Base-by-base conservation (phyloP, 306 rosid genomes). In the Begonia peltatifolia region DNA sequence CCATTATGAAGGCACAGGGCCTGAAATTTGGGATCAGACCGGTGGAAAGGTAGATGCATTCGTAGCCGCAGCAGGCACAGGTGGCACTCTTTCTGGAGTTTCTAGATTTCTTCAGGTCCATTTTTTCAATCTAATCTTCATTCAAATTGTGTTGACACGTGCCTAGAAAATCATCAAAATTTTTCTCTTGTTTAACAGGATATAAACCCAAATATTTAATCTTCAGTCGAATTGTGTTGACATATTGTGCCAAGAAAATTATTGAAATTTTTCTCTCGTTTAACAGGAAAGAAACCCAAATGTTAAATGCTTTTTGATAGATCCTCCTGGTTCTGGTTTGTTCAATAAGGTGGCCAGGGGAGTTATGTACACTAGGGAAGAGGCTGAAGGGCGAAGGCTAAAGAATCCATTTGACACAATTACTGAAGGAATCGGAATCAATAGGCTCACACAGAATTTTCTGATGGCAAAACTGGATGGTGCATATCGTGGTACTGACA, bases 261-360 rank as follows among this genome's bases (percentile, higher is more conserved):
- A 18, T 9, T 2, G 9, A 43, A 38, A 12, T 12, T 52, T 9
- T 50, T 11, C 46, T 59, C 42, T 60, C 3, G 11, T 36, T 58
- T 57, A 58, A 64, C 77, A 90, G 97, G 95, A 85, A 71, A 83
- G 63, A 66, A 80, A 78, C 61, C 81, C 92, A 61, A 76, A 63
- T 41, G 64, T 90, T 54, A 86, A 78, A 74, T 83, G 87, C 72
- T 83, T 58, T 77, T 79, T 90, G 10, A n/a, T 90, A 65, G 97
- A 85, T 54, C 97, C 97, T 52, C 94, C 95, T 11, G 95, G 97
- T 63, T 90, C 94, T 12, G 94, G 97, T 62, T 65, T 85, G 77
- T 90, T 72, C 71, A 83, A 85, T 49, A 90, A 90, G 80, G 79
- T 85, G 58, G 80, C 87, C 13, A 71, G 97, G 71, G 95, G 97